These are phyloP conservation scores for Hericium alpestre DNA, from an alignment of 768 basidiomycete genomes.

Conservation along the genomic window DNA sequence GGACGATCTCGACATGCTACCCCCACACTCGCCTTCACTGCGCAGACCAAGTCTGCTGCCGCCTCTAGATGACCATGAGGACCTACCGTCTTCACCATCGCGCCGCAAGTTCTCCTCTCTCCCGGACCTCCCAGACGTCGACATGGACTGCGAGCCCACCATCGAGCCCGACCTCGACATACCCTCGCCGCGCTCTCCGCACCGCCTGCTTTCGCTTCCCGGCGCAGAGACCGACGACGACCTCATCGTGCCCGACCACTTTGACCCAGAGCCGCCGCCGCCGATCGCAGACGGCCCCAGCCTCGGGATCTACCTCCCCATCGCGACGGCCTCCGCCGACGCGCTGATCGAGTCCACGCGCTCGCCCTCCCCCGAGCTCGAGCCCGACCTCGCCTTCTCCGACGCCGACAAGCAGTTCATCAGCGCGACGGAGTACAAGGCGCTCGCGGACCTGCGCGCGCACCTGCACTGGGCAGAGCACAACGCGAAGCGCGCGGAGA, in stretches of 20 bases:
- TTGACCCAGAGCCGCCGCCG: conserved; percentile 2
- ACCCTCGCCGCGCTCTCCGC: conserved; percentile 2
- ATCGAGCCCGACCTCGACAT: background rate
- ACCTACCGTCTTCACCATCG: conserved; percentile 8
- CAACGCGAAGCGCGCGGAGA: conserved; percentile 12
- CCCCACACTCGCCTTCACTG: background rate
- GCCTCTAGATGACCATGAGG: background rate
- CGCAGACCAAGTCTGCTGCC: too few relatives aligned
- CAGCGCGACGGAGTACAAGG: conserved; percentile 6
- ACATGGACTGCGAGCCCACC: background rate
- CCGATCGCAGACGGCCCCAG: background rate
- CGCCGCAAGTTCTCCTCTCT: conserved; percentile 6
- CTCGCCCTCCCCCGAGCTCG: background rate
- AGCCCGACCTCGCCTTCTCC: conserved; percentile 11
- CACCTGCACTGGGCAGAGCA: conserved; percentile 11
- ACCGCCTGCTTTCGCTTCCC: conserved; percentile 26
- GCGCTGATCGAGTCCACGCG: conserved; percentile 3
- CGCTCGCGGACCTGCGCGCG: conserved; percentile 9
- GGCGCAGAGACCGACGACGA: conserved; percentile 34
- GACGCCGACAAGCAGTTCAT: conserved; percentile 1
- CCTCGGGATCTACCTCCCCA: conserved; percentile 11
- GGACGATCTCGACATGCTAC: background rate
- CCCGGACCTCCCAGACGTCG: conserved; percentile 9
- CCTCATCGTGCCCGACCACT: conserved; percentile 7
- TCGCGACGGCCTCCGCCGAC: conserved; percentile 10